phyloP scores from a whole-genome alignment of 139 green algal genomes.

The Closterium sp. region DNA sequence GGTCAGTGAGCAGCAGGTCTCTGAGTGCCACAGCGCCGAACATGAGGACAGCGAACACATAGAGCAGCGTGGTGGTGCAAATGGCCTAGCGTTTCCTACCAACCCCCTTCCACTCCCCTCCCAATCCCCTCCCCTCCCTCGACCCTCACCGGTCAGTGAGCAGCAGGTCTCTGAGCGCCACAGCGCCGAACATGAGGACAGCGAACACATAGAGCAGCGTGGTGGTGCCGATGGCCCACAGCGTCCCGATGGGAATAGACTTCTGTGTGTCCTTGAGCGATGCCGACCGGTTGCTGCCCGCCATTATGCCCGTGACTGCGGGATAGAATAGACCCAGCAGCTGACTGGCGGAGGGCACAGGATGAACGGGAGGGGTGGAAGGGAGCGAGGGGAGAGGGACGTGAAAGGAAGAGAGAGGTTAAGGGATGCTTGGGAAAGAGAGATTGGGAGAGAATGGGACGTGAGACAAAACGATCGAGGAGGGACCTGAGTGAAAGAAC shows the following conservation, averaged over 20 bases:
- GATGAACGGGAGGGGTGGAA: not conserved
- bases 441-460: too few species aligned
- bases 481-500: too few species aligned
- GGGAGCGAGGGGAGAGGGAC: too few species aligned
- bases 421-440: too few species aligned
- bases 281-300: slow-evolving; percentile 50
- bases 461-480: too few species aligned
- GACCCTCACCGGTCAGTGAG: slow-evolving; percentile 36
- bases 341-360: slow-evolving; percentile 20
- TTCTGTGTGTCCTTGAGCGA: slow-evolving; percentile 50
- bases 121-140: not conserved
- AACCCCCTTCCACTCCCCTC: not conserved
- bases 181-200: slow-evolving; percentile 44
- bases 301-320: slow-evolving; percentile 54
- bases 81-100: not conserved
- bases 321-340: slow-evolving; percentile 52
- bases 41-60: slow-evolving; percentile 37
- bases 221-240: slow-evolving; percentile 37
- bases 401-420: too few species aligned
- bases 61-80: slow-evolving; percentile 42
- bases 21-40: slow-evolving; percentile 42
- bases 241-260: slow-evolving; percentile 50
- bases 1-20: slow-evolving; percentile 44
- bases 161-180: slow-evolving; percentile 34
- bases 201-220: slow-evolving; percentile 48